phyloP scores from a whole-genome alignment of 108 stramenopile species.

The Fragilaria crotonensis region DNA sequence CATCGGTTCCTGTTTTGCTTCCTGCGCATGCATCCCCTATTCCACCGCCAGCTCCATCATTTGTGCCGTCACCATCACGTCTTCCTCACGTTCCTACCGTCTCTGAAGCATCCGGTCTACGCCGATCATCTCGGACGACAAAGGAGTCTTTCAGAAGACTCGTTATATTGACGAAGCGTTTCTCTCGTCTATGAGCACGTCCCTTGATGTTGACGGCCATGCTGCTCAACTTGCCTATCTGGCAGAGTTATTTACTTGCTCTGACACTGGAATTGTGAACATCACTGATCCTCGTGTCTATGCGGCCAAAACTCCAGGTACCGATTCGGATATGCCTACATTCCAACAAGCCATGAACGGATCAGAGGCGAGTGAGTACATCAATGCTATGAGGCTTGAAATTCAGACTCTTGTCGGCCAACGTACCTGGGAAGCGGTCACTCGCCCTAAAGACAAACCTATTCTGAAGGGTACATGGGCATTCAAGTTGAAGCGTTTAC shows the following conservation, averaged over 20 bases:
- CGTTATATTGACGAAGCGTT: not conserved
- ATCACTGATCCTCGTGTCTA: not conserved
- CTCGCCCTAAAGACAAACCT: not conserved
- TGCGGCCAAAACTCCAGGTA: not conserved
- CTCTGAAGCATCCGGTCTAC: not conserved
- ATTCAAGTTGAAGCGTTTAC: slow-evolving; percentile 19
- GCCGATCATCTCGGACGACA: not conserved
- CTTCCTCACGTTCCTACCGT: not conserved
- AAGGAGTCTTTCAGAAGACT: not conserved
- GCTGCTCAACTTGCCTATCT: not conserved
- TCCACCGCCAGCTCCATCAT: too few relatives aligned
- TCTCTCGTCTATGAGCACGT: not conserved
- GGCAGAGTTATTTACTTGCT: not conserved
- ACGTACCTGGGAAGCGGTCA: slow-evolving; percentile 1
- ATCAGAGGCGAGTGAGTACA: not conserved
- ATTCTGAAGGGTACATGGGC: slow-evolving; percentile 15
- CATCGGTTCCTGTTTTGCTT: not conserved
- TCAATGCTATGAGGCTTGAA: not conserved
- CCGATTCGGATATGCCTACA: not conserved
- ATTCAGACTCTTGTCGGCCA: not conserved
- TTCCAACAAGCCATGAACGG: not conserved
- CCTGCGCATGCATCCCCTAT: too few relatives aligned
- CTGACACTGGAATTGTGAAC: not conserved
- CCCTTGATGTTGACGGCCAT: not conserved
- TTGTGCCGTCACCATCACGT: not conserved